phyloP scores from a whole-genome alignment of 805 yeast species.

The Kodamaea kakaduensis region DNA sequence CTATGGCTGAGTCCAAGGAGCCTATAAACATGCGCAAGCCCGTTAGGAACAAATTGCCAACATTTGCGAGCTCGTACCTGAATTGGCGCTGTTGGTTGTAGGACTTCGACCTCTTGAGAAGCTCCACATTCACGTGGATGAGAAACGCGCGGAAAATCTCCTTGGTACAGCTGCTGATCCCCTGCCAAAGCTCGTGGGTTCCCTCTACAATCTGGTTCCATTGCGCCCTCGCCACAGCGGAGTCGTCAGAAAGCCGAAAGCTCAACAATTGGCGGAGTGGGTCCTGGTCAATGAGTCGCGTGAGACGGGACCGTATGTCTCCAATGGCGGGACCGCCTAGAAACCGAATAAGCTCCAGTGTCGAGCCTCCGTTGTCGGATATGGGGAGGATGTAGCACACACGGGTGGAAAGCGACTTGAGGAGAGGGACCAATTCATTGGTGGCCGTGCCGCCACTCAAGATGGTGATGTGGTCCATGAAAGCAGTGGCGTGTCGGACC shows the following conservation, averaged over 20 bases:
- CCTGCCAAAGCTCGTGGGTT: conserved; percentile 62
- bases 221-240: conserved; percentile 54
- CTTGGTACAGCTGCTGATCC: conserved; percentile 54
- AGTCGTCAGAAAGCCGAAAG: conserved; percentile 48
- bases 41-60: conserved; percentile 80
- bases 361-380: conserved; percentile 92
- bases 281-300: conserved; percentile 61
- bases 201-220: conserved; percentile 84
- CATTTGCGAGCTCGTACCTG: conserved; percentile 70
- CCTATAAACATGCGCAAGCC: conserved; percentile 82
- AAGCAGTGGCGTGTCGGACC: conserved; percentile 1
- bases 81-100: conserved; percentile 48
- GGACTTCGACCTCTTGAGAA: conserved; percentile 58
- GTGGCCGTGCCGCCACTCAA: conserved; percentile 90
- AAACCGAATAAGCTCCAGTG: conserved; percentile 80
- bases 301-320: conserved; percentile 78
- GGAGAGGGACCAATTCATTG: conserved; percentile 63
- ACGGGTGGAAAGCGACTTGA: conserved; percentile 41
- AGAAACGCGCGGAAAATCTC: conserved; percentile 75
- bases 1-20: conserved; percentile 79
- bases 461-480: conserved; percentile 25
- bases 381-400: conserved; percentile 75
- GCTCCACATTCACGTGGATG: conserved; percentile 73
- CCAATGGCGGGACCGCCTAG: conserved; percentile 96
- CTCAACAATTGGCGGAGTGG: conserved; percentile 36